These are phyloP conservation scores for Iris pallida DNA, from an alignment of 116 monocot species.

Conservation along the genomic window DNA sequence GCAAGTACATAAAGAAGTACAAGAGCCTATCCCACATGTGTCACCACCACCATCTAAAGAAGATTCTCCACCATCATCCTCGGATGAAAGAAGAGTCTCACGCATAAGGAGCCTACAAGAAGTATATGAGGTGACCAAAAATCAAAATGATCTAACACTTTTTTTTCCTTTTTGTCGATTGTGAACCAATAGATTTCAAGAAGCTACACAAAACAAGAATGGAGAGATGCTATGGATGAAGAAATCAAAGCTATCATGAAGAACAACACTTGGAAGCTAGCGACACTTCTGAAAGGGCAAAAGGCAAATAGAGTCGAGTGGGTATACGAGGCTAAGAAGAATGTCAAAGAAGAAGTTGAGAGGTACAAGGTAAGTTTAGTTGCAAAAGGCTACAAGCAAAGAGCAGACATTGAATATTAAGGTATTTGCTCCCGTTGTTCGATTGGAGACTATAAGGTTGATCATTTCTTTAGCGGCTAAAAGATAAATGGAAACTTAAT, in stretches of 20 bases:
- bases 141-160: too few species aligned
- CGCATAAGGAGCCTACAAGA: too few species aligned
- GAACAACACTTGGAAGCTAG: neutral
- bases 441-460: neutral
- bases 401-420: neutral
- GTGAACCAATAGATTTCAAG: too few species aligned
- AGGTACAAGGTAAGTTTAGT: neutral
- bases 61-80: too few species aligned
- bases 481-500: neutral
- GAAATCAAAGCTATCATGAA: neutral
- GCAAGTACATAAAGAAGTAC: too few species aligned
- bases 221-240: too few species aligned
- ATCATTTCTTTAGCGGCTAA: neutral
- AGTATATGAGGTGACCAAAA: too few species aligned
- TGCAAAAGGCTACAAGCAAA: neutral
- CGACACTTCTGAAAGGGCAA: neutral
- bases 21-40: too few species aligned
- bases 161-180: too few species aligned
- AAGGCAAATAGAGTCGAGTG: neutral
- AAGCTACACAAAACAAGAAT: too few species aligned
- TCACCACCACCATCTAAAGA: too few species aligned
- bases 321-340: neutral
- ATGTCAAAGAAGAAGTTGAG: neutral
- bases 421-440: neutral
- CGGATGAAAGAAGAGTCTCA: too few species aligned